A percentile compares a stretch with the other conserved stretches of the same genome.
Evolutionary conservation across 129 eudicot species (phyloP).

Genomic region (Heracleum sosnowskyi): DNA sequence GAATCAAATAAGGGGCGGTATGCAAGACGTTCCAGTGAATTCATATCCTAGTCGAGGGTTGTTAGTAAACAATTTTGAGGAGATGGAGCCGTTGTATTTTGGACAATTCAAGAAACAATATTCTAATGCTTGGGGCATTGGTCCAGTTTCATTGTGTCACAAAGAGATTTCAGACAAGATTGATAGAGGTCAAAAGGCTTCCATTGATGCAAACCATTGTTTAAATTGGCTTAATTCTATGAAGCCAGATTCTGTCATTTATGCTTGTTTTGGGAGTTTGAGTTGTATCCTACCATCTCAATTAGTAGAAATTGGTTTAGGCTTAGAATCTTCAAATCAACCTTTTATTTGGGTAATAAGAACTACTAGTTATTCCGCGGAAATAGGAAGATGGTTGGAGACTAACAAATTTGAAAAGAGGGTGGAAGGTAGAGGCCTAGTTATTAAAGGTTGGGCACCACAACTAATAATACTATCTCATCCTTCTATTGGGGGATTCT

Average conservation of each 20-base stretch:
- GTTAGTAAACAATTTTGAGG: conserved; percentile 29
- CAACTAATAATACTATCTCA: conserved; percentile 51
- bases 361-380: conserved; percentile 2
- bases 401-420: conserved; percentile 41
- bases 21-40: background rate
- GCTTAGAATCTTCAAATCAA: conserved; percentile 32
- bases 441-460: conserved; percentile 70
- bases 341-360: conserved; percentile 39
- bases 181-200: conserved; percentile 43
- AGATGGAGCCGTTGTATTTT: conserved; percentile 37
- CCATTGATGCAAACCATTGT: conserved; percentile 27
- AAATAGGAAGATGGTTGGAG: conserved; percentile 41
- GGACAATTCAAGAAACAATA: conserved; percentile 19
- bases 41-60: background rate
- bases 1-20: background rate
- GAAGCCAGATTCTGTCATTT: conserved; percentile 37
- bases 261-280: conserved; percentile 54
- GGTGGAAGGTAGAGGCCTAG: conserved; percentile 42
- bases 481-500: conserved; percentile 40
- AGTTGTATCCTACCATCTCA: conserved; percentile 24
- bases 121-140: conserved; percentile 46
- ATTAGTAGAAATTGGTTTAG: conserved; percentile 42
- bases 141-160: conserved; percentile 53
- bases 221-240: conserved; percentile 52
- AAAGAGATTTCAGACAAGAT: conserved; percentile 17